Evolutionary conservation across 1,139 yeast species (phyloP), one percentile per base, ranked within the genome.

Genomic region (Saccharomyces hybrid): DNA sequence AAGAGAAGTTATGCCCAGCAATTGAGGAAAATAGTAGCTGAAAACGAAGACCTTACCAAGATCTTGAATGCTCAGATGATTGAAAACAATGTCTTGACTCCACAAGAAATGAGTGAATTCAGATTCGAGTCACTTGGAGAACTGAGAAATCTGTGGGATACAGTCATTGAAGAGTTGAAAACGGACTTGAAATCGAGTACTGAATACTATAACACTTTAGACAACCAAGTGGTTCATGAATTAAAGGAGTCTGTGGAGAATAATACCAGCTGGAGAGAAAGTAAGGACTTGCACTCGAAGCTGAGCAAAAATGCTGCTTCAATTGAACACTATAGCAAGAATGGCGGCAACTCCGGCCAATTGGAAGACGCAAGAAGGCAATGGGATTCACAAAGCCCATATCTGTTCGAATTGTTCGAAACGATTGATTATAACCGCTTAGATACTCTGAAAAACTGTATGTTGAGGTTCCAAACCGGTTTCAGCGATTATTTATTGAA

Each of bases 381-480:
- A 60, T 90, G 97, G 96, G 85, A 83, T 59, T 75, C 80, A 56
- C 84, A 84, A 67, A 93, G 95, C 0, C 95, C 96, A 1, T 82
- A 78, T 59, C 80, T 86, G 44, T 85, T 88, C 66, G 87, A 85
- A 62, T 82, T 82, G 63, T 84, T 90, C 69, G 96, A 89, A 70
- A 77, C 76, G 58, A 83, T 84, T 61, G 97, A 91, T 68, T 78
- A 75, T 56, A 75, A 75, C 58, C 84, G 96, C 66, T 77, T 87
- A 58, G 79, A 80, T 53, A 75, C 84, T 64, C 70, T 89, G 54
- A 86, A 88, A 66, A 87, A 87, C 61, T 76, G 82, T 27, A 76
- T 90, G 57, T 76, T 88, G 55, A 80, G 83, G 60, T 86, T 80
- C 66, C 86, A 88, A 71, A 87, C 95, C 51, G 77, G 80, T 46